A percentile compares a stretch with the other conserved stretches of the same genome.
phyloP scores from a whole-genome alignment of 371 early-diverging fungal species.

The Massospora cicadina region DNA sequence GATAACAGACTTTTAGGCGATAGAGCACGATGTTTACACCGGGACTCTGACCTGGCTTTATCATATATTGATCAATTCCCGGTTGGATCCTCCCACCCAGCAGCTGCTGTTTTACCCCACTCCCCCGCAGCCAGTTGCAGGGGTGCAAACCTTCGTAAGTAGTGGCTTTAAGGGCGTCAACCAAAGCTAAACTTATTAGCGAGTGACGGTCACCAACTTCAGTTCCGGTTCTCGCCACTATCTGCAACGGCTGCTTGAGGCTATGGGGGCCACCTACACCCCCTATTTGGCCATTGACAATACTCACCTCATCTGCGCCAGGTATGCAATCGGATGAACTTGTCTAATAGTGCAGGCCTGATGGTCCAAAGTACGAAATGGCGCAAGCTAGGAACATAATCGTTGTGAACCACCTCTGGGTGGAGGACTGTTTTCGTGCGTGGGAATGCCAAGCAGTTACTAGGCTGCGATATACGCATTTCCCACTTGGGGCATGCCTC shows the following conservation, averaged over 20 bases:
- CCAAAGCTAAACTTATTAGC: conserved; percentile 13
- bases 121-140: conserved; percentile 25
- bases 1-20: not conserved
- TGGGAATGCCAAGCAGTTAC: conserved; percentile 32
- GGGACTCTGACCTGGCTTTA: conserved; percentile 38
- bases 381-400: conserved; percentile 39
- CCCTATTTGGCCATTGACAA: not conserved
- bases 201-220: conserved; percentile 50
- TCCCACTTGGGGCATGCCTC: conserved; percentile 19
- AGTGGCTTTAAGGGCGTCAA: not conserved
- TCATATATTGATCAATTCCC: conserved; percentile 21
- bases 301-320: not conserved
- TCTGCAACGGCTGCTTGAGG: conserved; percentile 36
- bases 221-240: conserved; percentile 40
- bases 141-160: conserved; percentile 27
- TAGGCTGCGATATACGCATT: conserved; percentile 31
- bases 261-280: conserved; percentile 40
- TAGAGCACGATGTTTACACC: conserved; percentile 13
- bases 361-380: conserved; percentile 40
- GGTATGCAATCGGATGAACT: not conserved
- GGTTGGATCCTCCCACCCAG: conserved; percentile 21
- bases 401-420: conserved; percentile 75
- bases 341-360: not conserved
- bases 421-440: conserved; percentile 50
- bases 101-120: conserved; percentile 35